phyloP scores from a whole-genome alignment of 2,329 filamentous ascomycete species.

The Claviceps pazoutovae region DNA sequence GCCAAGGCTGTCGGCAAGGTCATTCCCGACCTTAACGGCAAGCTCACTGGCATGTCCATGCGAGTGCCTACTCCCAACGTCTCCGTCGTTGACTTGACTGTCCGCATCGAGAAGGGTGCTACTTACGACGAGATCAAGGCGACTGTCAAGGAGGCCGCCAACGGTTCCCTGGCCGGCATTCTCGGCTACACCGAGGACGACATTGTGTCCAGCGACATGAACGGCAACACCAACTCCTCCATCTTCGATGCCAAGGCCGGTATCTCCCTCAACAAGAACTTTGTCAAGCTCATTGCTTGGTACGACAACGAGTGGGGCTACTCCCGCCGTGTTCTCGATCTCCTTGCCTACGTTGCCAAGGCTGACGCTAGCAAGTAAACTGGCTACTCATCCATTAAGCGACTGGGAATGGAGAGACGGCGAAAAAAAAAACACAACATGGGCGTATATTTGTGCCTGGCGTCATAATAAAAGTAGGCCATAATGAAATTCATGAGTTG shows the following conservation, averaged over 20 bases:
- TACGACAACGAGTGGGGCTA: slow-evolving; percentile 99
- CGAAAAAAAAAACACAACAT: neutral
- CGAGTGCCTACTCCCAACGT: slow-evolving; percentile 98
- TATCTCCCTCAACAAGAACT: slow-evolving; percentile 97
- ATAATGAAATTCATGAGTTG: neutral
- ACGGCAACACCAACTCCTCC: slow-evolving; percentile 84
- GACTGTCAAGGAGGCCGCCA: slow-evolving; percentile 73
- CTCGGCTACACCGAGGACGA: slow-evolving; percentile 95
- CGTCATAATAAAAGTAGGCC: neutral
- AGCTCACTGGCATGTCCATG: slow-evolving; percentile 99
- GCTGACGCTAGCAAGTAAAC: slow-evolving; percentile 48
- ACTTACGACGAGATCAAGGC: slow-evolving; percentile 86
- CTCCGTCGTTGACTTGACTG: slow-evolving; percentile 95
- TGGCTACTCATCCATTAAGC: neutral
- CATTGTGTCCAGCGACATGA: slow-evolving; percentile 85
- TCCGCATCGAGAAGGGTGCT: slow-evolving; percentile 82
- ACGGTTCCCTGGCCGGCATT: slow-evolving; percentile 78
- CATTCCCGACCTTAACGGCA: slow-evolving; percentile 94
- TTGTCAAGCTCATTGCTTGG: slow-evolving; percentile 97
- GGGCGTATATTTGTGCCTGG: neutral
- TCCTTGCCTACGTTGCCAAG: slow-evolving; percentile 66
- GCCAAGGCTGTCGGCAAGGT: slow-evolving; percentile 99
- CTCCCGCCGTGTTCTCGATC: slow-evolving; percentile 86
- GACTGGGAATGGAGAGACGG: neutral
- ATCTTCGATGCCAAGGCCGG: slow-evolving; percentile 99